These are phyloP conservation scores for Brassica balearica DNA, from an alignment of 441 rosid species.

Conservation along the genomic window DNA sequence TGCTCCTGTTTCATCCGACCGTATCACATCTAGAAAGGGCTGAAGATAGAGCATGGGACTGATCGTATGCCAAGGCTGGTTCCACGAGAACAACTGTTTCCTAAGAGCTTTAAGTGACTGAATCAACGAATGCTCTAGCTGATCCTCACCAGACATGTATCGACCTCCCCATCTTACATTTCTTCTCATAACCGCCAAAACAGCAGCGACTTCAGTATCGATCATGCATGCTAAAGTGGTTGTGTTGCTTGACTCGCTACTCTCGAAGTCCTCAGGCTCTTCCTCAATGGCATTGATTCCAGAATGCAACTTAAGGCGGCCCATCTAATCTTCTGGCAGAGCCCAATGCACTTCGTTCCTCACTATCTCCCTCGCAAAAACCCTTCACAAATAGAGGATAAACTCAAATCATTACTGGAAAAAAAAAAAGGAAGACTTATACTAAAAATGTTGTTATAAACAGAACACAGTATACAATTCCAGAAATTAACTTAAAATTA, in stretches of 20 bases:
- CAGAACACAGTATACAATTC: conserved; percentile 11
- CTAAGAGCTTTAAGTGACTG: conserved; percentile 72
- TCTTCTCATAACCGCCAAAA: conserved; percentile 81
- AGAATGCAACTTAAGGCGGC: conserved; percentile 79
- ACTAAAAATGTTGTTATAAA: neutral
- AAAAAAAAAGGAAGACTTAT: neutral
- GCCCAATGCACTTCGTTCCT: conserved; percentile 38
- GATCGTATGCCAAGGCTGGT: conserved; percentile 61
- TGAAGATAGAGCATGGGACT: conserved; percentile 66
- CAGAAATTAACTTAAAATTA: neutral
- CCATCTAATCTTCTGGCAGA: conserved; percentile 55
- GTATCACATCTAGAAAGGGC: conserved; percentile 76
- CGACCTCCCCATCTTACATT: conserved; percentile 81
- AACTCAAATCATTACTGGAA: conserved; percentile 37
- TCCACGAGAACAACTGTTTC: conserved; percentile 73
- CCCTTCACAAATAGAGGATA: conserved; percentile 42
- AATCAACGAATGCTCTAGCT: conserved; percentile 73
- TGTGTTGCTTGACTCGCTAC: conserved; percentile 53
- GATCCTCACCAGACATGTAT: conserved; percentile 79
- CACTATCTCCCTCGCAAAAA: conserved; percentile 39
- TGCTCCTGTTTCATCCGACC: conserved; percentile 82
- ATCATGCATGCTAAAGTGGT: conserved; percentile 69
- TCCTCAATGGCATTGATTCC: conserved; percentile 84
- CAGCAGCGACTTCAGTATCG: conserved; percentile 77
- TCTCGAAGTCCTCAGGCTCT: conserved; percentile 79